Evolutionary conservation across 805 yeast species (phyloP), one percentile per base, ranked within the genome.

Genomic region (Candida ficus): DNA sequence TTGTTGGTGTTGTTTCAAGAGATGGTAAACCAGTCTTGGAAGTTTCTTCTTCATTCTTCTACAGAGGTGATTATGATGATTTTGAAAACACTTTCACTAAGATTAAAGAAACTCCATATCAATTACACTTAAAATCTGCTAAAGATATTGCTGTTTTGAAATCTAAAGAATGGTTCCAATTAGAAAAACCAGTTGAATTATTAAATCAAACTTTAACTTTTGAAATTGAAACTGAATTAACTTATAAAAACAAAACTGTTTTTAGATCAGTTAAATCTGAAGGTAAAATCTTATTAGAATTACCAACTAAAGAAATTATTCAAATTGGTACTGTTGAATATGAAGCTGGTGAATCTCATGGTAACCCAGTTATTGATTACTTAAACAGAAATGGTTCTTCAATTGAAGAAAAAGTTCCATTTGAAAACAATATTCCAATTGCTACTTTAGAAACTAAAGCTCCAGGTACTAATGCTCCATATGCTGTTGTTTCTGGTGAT

Each of bases 101-200:
- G 67, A 78, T 76, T 47, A 70, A 78, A 42, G 98, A 93, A 68
- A 80, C 88, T 46, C 96, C 97, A 43, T 85, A 81, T 58, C 83
- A 90, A 68, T 71, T 93, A 46, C 61, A 75, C 28, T 70, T 93
- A 59, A 71, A 73, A 47, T 66, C 91, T 37, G 72, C 86, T 34
- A 89, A 87, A 72, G 98, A 93, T 59, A 82, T 89, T 54, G 96
- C 99, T 37, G 88, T 93, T 44, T 75, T 93, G 64, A 78, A 78
- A 58, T 87, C 98, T 20, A 93, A 93, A 75, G 98, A 93, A 68
- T 93, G 99, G 99, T 91, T 95, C 79, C 88, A 87, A 59, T 73
- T 86, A 54, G 84, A 80, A 55, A 77, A 75, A 45, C 77, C 74
- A 35, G 68, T 78, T 52, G 89, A 86, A 47, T 71, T 93, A 56